These are phyloP conservation scores for Pyrus betulifolia DNA, from an alignment of 306 rosid species.

Conservation along the genomic window DNA sequence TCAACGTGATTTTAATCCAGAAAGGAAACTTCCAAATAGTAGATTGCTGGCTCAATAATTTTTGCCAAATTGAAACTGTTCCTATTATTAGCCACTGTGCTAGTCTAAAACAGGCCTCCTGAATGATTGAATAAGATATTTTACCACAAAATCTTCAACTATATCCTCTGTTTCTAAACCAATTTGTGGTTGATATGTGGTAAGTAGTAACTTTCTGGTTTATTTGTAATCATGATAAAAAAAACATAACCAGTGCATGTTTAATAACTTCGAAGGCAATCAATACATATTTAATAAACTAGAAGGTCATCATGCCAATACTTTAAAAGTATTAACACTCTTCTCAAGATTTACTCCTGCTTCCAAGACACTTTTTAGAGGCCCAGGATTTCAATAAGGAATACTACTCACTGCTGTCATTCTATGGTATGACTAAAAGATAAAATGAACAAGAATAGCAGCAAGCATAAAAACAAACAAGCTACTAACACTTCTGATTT, in stretches of 20 bases:
- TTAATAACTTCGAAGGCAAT: not conserved
- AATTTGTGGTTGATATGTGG: not conserved
- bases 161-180: not conserved
- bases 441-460: too few species aligned
- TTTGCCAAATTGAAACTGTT: not conserved
- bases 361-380: not conserved
- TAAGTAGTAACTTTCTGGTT: not conserved
- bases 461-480: too few species aligned
- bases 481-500: too few species aligned
- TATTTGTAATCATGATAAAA: too few species aligned
- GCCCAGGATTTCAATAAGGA: too few species aligned
- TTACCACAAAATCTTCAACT: not conserved
- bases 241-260: too few species aligned
- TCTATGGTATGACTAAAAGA: too few species aligned
- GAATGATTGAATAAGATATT: not conserved
- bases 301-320: not conserved
- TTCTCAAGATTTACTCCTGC: not conserved
- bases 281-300: not conserved
- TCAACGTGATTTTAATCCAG: not conserved
- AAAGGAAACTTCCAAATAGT: not conserved
- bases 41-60: not conserved
- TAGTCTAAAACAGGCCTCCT: not conserved
- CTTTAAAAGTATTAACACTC: not conserved
- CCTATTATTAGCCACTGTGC: not conserved
- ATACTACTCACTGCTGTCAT: too few species aligned